Conservation (phyloP, 805 yeast genomes). For the Saturnispora mendoncae region DNA sequence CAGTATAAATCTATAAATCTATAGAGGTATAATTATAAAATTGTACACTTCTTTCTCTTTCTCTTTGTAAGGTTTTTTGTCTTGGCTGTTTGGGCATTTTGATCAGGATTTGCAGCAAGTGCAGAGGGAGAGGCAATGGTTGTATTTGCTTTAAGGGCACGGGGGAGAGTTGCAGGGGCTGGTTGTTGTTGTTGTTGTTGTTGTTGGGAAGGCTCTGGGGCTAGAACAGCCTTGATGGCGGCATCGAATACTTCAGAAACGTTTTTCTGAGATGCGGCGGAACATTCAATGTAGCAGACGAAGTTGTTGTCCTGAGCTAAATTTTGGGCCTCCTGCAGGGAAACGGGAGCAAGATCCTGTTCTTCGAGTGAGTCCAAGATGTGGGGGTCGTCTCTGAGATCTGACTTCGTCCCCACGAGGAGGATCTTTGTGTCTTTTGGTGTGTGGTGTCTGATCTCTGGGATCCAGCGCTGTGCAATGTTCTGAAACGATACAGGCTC, state of each 20-base stretch:
- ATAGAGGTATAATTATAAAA: slow-evolving; percentile 32
- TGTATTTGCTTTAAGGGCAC: too few species aligned
- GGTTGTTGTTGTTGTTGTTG: too few species aligned
- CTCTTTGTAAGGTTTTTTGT: slow-evolving; percentile 22
- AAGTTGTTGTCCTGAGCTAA: slow-evolving; percentile 68
- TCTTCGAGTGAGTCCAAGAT: slow-evolving; percentile 61
- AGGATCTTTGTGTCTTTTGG: slow-evolving; percentile 60
- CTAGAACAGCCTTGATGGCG: slow-evolving; percentile 64
- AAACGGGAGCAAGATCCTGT: slow-evolving; percentile 52
- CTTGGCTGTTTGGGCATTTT: slow-evolving; percentile 11
- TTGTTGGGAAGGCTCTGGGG: slow-evolving; percentile 38
- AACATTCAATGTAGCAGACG: slow-evolving; percentile 72
- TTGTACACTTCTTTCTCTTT: slow-evolving; percentile 42
- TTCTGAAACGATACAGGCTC: slow-evolving; percentile 75
- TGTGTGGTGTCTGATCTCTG: slow-evolving; percentile 80
- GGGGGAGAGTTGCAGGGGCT: too few species aligned
- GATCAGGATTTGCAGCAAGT: slow-evolving; percentile 1
- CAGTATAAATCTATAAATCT: too few species aligned
- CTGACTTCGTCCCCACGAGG: slow-evolving; percentile 83
- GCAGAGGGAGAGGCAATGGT: too few species aligned
- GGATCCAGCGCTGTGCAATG: slow-evolving; percentile 75
- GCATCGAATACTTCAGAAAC: slow-evolving; percentile 77
- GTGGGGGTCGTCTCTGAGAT: slow-evolving; percentile 74
- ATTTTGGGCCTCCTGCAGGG: slow-evolving; percentile 51
- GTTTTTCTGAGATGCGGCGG: slow-evolving; percentile 84